Evolutionary conservation across 1,284 basidiomycete genomes (phyloP), one percentile per base, ranked within the genome.

Genomic region (Rugosomyces carneus): DNA sequence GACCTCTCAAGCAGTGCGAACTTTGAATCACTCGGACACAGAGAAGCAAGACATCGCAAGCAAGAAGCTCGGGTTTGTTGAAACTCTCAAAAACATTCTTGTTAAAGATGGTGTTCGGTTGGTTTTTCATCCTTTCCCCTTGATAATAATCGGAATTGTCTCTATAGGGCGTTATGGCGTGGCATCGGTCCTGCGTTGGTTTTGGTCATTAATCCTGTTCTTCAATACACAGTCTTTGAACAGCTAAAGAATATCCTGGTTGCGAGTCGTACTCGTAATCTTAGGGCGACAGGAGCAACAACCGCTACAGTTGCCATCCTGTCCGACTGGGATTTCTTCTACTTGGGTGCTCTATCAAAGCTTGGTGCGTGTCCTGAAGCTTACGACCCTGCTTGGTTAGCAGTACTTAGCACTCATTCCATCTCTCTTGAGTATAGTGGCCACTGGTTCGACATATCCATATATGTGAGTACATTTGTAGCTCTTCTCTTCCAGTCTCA

Each of bases 101-200:
- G 73, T 78, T 43, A 84, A 84, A 53, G 89, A 87, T 59, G 95
- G 95, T 9, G 56, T 81, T 16, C 64, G 64, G 71, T 71, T 50
- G 48, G 63, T 51, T 32, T 37, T 19, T 4, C 42, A 8, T 26
- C 24, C 10, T 29, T 39, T 18, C 34, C 24, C 16, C 37, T 18
- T 5, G 8, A 37, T 36, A 26, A 45, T n/a, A 21, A 20, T 37
- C 24, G 37, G 43, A 15, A 19, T 40, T 37, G 2, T 45, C 23
- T 42, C 2, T 27, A 31, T 29, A 72, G 74, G 16, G 94, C 86
- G 0, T 88, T 99, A 60, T 98, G 90, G 88, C 78, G 93, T 44
- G 96, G 96, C n/a, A 79, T 99, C 34, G 93, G 93, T 0, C 94
- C 96, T 2, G 94, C 95, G 13, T 72, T 99, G 42, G 78, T 94